Base-by-base conservation (phyloP, 331 rosid species). In the Cydonia oblonga region DNA sequence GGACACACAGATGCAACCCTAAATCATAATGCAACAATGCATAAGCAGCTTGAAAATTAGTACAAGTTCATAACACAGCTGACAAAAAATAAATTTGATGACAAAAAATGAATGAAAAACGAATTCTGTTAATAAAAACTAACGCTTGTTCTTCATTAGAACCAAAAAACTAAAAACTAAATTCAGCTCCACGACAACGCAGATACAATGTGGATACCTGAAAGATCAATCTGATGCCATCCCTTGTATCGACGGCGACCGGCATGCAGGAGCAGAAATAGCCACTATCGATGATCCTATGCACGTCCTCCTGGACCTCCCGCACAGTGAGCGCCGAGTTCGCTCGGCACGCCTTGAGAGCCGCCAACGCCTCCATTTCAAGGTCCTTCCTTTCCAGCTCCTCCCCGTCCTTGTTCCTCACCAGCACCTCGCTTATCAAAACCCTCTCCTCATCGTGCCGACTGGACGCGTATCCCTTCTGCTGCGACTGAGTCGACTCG, bases 221-320 rank as follows among this genome's bases (percentile, higher is more conserved):
- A 87, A 95, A 91, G 23, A 81, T 81, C 86, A 95, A 88, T 83
- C 97, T 83, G 58, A 95, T 91, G 18, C 99, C 99, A 58, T 95
- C 99, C 15, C 97, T 89, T 2, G 99, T 95, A 80, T 95, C 99
- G 60, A 95, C 89, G 0, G 97, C 97, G 40, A 95, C 93, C 0
- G 99, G 99, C 86, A 91, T 85, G 73, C 97, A 91, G 0, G 97
- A 90, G 66, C 88, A 88, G 79, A 95, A 95, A 52, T 95, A 95
- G 1, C 99, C 99, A 64, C 99, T 95, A 23, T 87, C 81, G 63
- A 95, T 91, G 69, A 95, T 91, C 42, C 97, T 89, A 64, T 95
- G 99, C 76, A 95, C 99, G 35, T 95, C 99, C 64, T 95, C 97
- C 66, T 95, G 99, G 14, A 95, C 99, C 86, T 95, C 99, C 4